These are phyloP conservation scores for Linnemannia zychae DNA, from an alignment of 192 early-diverging fungal genomes.

Conservation along the genomic window DNA sequence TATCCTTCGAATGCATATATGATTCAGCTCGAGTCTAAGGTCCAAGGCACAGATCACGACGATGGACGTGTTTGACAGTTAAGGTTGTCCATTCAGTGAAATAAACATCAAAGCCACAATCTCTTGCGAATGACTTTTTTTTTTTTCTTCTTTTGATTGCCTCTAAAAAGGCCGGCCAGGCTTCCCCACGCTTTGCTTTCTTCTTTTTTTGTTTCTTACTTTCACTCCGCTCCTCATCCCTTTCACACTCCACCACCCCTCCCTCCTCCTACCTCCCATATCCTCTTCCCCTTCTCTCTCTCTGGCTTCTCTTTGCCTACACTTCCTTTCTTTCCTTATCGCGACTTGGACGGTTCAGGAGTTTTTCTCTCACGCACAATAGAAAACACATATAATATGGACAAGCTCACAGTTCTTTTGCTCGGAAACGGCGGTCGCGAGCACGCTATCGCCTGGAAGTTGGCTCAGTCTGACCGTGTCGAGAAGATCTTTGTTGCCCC, in stretches of 20 bases:
- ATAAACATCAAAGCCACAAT: constrained; percentile 13
- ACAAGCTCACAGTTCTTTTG: constrained; percentile 80
- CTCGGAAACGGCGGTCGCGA: constrained; percentile 97
- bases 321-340: neutral
- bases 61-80: neutral
- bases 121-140: neutral
- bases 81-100: neutral
- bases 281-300: neutral
- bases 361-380: neutral
- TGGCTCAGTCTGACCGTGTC: constrained; percentile 84
- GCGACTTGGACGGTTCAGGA: neutral
- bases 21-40: too few species aligned
- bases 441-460: constrained; percentile 94
- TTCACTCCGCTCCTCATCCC: constrained; percentile 5
- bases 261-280: neutral
- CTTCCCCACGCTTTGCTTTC: neutral
- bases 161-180: neutral
- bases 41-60: neutral
- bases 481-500: constrained; percentile 92
- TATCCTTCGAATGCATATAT: neutral
- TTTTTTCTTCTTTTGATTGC: neutral
- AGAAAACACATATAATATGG: constrained; percentile 12
- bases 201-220: constrained; percentile 1
- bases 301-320: neutral
- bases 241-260: neutral